Conservation (phyloP, 148 eudicot genomes). For the Hydrangea macrophylla region DNA sequence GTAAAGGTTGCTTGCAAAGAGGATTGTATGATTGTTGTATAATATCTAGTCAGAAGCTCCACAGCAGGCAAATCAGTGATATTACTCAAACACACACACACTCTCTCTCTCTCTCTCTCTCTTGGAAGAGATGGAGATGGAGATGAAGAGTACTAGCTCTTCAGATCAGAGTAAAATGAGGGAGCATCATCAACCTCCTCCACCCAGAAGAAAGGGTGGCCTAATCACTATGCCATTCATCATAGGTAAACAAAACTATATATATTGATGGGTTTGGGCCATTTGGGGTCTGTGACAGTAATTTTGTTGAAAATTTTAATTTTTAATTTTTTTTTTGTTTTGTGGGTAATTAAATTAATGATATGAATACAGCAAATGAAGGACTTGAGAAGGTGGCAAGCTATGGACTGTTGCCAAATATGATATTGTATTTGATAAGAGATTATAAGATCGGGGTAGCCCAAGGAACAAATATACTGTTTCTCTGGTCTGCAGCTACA, state of each 20-base stretch:
- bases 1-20: no score
- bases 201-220: conserved; percentile 56
- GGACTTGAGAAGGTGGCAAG: conserved; percentile 86
- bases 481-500: conserved; percentile 62
- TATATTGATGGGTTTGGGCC: not conserved
- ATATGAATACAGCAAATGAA: conserved; percentile 56
- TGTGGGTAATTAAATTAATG: not conserved
- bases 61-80: no score
- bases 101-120: conserved; percentile 1
- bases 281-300: not conserved
- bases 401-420: conserved; percentile 73
- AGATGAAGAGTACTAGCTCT: no score
- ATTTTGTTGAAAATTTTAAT: conserved; percentile 5
- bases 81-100: no score
- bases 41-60: no score
- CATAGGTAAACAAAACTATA: conserved; percentile 49
- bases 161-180: conserved; percentile 23
- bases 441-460: conserved; percentile 60
- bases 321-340: no score
- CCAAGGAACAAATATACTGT: conserved; percentile 51
- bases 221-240: conserved; percentile 90
- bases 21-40: not conserved
- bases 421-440: conserved; percentile 69
- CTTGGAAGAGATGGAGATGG: conserved; percentile 27
- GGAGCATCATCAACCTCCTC: conserved; percentile 8